A percentile compares a stretch with the other conserved stretches of the same genome.
Conservation (phyloP, 192 early-diverging fungal genomes). For the Entomortierella beljakovae region DNA sequence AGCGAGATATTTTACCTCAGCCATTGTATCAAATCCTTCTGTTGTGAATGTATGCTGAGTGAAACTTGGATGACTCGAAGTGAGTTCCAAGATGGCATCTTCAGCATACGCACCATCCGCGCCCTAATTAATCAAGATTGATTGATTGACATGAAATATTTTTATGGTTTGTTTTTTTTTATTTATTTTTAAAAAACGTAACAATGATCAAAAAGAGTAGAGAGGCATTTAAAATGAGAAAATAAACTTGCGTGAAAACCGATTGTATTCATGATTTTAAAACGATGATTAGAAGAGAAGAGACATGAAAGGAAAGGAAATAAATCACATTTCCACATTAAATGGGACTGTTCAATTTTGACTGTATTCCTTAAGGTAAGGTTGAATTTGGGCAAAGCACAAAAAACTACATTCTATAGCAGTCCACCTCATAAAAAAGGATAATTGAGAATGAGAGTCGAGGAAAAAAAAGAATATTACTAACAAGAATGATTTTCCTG, state of each 20-base stretch:
- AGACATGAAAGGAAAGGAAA: not conserved
- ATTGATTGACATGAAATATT: not conserved
- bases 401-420: too few relatives aligned
- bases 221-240: too few relatives aligned
- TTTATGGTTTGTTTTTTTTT: too few relatives aligned
- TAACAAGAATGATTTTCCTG: too few relatives aligned
- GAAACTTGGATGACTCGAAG: slow-evolving; percentile 44
- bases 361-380: too few relatives aligned
- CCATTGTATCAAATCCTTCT: slow-evolving; percentile 46
- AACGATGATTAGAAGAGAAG: slow-evolving; percentile 2
- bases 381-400: too few relatives aligned
- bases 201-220: too few relatives aligned
- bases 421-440: too few relatives aligned
- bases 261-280: slow-evolving; percentile 37
- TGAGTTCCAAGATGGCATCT: slow-evolving; percentile 50
- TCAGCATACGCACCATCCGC: slow-evolving; percentile 52
- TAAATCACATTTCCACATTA: not conserved
- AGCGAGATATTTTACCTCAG: slow-evolving; percentile 23
- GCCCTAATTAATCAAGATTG: slow-evolving; percentile 12
- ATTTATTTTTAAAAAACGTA: too few relatives aligned
- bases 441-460: too few relatives aligned
- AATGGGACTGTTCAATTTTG: not conserved
- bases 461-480: too few relatives aligned
- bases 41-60: slow-evolving; percentile 32
- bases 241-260: slow-evolving; percentile 39